Conservation (phyloP, 768 basidiomycete genomes). For the Phaeotremella skinneri region DNA sequence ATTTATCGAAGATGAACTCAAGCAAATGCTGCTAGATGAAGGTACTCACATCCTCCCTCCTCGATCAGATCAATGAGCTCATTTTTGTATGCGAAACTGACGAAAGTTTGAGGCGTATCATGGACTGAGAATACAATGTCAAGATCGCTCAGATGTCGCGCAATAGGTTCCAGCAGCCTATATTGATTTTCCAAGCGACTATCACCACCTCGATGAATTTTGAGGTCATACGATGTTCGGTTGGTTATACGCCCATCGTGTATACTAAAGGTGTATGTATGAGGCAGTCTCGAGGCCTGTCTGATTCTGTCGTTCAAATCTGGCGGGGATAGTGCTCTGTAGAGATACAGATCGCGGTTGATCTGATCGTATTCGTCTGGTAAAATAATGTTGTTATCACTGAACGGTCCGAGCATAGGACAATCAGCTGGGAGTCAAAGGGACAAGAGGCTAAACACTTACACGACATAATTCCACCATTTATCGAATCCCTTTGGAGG, state of each 20-base stretch:
- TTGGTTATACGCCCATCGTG: conserved; percentile 10
- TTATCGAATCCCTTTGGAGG: conserved; percentile 56
- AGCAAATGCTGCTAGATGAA: too few relatives aligned
- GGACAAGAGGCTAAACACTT: conserved; percentile 11
- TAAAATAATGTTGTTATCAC: conserved; percentile 26
- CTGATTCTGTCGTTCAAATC: conserved; percentile 18
- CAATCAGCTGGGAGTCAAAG: too few relatives aligned
- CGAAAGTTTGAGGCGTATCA: conserved; percentile 19
- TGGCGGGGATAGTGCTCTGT: conserved; percentile 17
- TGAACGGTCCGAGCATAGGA: too few relatives aligned
- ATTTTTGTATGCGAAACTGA: conserved; percentile 21
- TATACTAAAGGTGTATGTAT: conserved; percentile 24
- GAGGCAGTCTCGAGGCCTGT: conserved; percentile 3
- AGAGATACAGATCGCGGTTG: conserved; percentile 20
- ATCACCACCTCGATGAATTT: conserved; percentile 16
- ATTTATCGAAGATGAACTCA: too few relatives aligned
- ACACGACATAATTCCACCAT: conserved; percentile 48
- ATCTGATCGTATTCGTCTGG: conserved; percentile 39
- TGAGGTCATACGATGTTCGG: conserved; percentile 10
- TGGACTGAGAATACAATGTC: conserved; percentile 17
- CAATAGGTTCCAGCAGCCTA: conserved; percentile 20
- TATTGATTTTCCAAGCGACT: conserved; percentile 17
- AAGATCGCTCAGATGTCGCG: conserved; percentile 19
- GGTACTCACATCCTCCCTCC: conserved; percentile 25
- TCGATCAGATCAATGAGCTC: conserved; percentile 28